These are phyloP conservation scores for Darksidea phi DNA, from an alignment of 495 filamentous ascomycete species.

Conservation along the genomic window DNA sequence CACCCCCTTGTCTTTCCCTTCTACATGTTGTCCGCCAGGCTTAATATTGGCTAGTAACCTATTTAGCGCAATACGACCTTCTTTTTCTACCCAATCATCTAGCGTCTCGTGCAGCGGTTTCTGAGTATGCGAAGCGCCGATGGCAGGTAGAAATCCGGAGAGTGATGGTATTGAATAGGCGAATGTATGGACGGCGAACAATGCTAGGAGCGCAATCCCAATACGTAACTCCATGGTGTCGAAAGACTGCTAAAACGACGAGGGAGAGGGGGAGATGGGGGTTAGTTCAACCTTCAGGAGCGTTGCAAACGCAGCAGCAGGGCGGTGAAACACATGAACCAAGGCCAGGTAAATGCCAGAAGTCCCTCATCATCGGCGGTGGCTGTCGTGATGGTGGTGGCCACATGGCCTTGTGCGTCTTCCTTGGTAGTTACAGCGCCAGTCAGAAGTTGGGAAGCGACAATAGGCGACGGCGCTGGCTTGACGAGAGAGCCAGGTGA, in stretches of 20 bases:
- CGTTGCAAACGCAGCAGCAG: not conserved
- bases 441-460: too few species aligned
- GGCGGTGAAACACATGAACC: not conserved
- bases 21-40: slow-evolving; percentile 36
- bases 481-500: too few species aligned
- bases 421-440: too few species aligned
- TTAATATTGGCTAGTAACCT: slow-evolving; percentile 39
- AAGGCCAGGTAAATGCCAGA: too few species aligned
- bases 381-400: too few species aligned
- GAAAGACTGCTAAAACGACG: not conserved
- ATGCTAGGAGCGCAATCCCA: slow-evolving; percentile 23
- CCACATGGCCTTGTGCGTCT: too few species aligned
- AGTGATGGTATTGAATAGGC: slow-evolving; percentile 21
- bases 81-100: slow-evolving; percentile 36
- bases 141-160: not conserved
- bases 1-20: slow-evolving; percentile 10
- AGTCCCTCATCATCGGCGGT: too few species aligned
- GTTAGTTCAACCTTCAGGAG: not conserved
- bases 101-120: slow-evolving; percentile 24
- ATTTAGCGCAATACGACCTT: slow-evolving; percentile 37
- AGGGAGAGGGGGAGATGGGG: not conserved
- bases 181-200: slow-evolving; percentile 26
- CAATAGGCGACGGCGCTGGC: too few species aligned
- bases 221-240: slow-evolving; percentile 25
- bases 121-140: slow-evolving; percentile 5